phyloP scores from a whole-genome alignment of 2,329 filamentous ascomycete species.

The Fusarium kyushuense region DNA sequence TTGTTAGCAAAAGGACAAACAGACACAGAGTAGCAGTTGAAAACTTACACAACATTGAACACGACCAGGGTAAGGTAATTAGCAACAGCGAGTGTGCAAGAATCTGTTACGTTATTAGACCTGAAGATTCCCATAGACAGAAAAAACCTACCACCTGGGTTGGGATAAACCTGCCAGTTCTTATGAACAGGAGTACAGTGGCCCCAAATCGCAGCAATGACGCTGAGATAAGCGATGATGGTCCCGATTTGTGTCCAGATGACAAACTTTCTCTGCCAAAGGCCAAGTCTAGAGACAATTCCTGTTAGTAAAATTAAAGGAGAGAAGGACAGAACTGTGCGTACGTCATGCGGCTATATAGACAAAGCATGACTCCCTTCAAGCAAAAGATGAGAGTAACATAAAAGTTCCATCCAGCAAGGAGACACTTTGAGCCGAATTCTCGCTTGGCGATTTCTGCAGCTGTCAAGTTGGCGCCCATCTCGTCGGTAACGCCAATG shows the following conservation, averaged over 20 bases:
- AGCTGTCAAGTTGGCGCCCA: conserved; percentile 49
- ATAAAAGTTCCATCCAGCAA: conserved; percentile 57
- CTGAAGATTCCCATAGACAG: accelerated
- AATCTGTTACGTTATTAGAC: conserved; percentile 40
- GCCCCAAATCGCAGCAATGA: conserved; percentile 52
- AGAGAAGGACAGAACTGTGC: conserved; percentile 14
- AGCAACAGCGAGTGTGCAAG: conserved; percentile 53
- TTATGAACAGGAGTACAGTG: conserved; percentile 55
- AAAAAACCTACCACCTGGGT: conserved; percentile 53
- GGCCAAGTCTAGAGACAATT: conserved; percentile 47
- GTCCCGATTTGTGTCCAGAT: conserved; percentile 51
- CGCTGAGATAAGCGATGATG: conserved; percentile 49
- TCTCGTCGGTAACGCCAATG: conserved; percentile 52
- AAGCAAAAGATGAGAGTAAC: conserved; percentile 58
- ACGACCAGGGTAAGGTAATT: conserved; percentile 55
- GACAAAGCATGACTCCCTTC: conserved; percentile 59
- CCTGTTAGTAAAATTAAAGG: conserved; percentile 5
- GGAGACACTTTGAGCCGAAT: conserved; percentile 52
- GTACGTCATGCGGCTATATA: conserved; percentile 59
- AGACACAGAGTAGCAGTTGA: background rate
- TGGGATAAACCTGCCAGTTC: conserved; percentile 57
- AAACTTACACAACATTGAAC: conserved; percentile 52
- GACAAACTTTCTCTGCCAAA: conserved; percentile 55
- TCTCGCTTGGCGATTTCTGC: conserved; percentile 47
- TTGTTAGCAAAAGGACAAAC: conserved; percentile 11